phyloP scores from a whole-genome alignment of 257 asterid genomes.

The Craterostigma plantagineum region DNA sequence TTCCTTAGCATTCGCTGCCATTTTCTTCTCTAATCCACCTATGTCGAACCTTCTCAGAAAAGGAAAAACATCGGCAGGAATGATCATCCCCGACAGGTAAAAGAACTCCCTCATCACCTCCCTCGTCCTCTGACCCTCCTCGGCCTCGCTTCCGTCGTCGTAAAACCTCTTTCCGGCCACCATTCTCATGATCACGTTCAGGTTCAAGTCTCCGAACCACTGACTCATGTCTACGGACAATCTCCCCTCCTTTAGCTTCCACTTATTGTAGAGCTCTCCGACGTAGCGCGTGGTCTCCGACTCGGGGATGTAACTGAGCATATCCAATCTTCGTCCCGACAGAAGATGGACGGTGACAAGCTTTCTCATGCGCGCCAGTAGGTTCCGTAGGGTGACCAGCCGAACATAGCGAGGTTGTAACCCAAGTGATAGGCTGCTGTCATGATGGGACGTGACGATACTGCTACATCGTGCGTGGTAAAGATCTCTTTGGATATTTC shows the following conservation, averaged over 20 bases:
- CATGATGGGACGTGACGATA: slow-evolving; percentile 1
- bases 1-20: slow-evolving; percentile 4
- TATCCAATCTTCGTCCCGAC: slow-evolving; percentile 5
- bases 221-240: slow-evolving; percentile 7
- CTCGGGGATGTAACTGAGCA: slow-evolving; percentile 3
- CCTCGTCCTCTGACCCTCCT: slow-evolving; percentile 6
- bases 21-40: slow-evolving; percentile 11
- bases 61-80: slow-evolving; percentile 9
- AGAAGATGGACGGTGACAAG: slow-evolving; percentile 6
- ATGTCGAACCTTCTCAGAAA: slow-evolving; percentile 10
- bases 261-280: slow-evolving; percentile 5
- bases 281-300: slow-evolving; percentile 3
- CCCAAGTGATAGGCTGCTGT: slow-evolving; percentile 4
- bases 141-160: slow-evolving; percentile 5
- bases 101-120: slow-evolving; percentile 8
- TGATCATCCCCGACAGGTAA: slow-evolving; percentile 3
- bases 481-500: slow-evolving; percentile 8
- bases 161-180: slow-evolving; percentile 7
- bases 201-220: slow-evolving; percentile 11
- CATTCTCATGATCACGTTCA: slow-evolving; percentile 8
- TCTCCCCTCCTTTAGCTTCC: slow-evolving; percentile 7
- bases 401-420: slow-evolving; percentile 8
- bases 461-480: slow-evolving; percentile 1
- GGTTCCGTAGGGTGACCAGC: slow-evolving; percentile 5
- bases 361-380: slow-evolving; percentile 10